Evolutionary conservation across 2,329 filamentous ascomycete species (phyloP), one percentile per base, ranked within the genome.

Genomic region (Dothiorella sarmentorum): DNA sequence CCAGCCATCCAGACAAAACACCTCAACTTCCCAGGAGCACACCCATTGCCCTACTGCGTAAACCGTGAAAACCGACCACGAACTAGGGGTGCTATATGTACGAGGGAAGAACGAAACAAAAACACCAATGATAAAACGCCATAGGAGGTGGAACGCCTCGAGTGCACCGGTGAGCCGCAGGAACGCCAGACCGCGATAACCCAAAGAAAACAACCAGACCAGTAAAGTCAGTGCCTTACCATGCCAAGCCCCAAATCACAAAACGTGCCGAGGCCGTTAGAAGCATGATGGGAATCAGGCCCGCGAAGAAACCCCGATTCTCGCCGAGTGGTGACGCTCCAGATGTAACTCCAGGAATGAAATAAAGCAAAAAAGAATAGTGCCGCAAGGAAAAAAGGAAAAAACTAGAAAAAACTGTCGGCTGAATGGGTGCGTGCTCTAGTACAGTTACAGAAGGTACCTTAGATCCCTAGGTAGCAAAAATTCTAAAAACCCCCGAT

Each of bases 401-500:
- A 43, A 57, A 37, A 38, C 9, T n/a, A 35, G 24, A 43, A 27
- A 42, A 58, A 24, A 35, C 29, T 38, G 24, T 20, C 35, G 44
- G 43, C 26, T 26, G 31, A 37, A n/a, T n/a, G n/a, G n/a, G n/a
- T 37, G 44, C 35, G 44, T 22, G 44, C 35, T 47, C 49, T 53
- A 53, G 37, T 43, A 58, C 56, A 58, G 40, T 38, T 58, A 52
- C 56, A 58, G 35, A 18, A 57, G 43, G 45, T 42, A 58, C 43
- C 45, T 47, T 51, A 58, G 37, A 58, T 51, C 44, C 40, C 18
- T 56, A 56, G 26, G 52, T 35, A 53, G 49, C 38, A 56, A 22
- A 56, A 44, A 56, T 56, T 53, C 49, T 38, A 38, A 38, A 56
- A 37, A 56, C 13, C 38, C 26, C 24, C n/a, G 29, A 40, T 53